Base-by-base conservation (phyloP, 108 stramenopile genomes). In the Bacterosira constricta region DNA sequence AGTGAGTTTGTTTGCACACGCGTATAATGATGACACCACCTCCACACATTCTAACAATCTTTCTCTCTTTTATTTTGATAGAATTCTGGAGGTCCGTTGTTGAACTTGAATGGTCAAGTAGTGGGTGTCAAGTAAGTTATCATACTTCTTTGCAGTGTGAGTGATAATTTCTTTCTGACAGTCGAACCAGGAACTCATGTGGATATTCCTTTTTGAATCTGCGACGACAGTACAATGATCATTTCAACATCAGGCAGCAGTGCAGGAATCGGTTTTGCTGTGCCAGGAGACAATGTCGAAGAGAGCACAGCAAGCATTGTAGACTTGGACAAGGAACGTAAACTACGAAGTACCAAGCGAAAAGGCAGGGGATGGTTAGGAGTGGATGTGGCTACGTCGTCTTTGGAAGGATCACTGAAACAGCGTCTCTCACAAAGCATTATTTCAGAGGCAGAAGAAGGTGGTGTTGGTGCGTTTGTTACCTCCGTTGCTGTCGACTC, bases 191-290 rank as follows among this genome's bases (percentile, higher is more conserved):
- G 96, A 96, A 12, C 96, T 96, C 0, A 88, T 92, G 0, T 78
- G n/a, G n/a, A n/a, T n/a, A n/a, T n/a, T n/a, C n/a, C n/a, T n/a
- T n/a, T n/a, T n/a, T n/a, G n/a, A n/a, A n/a, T n/a, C n/a, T n/a
- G n/a, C n/a, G n/a, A n/a, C n/a, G 97, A 8, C 59, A 92, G 93
- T 69, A 97, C 97, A 9, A 96, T 96, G 29, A 98, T 98, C 31
- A 93, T 92, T 36, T 87, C 88, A 1, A 86, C 95, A 6, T 82
- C 84, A 4, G 97, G 97, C 4, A 94, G 89, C 13, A 81, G 79
- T 39, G 88, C 96, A 3, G 97, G 97, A 0, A 91, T 98, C 44
- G 97, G 97, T 13, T 98, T 98, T 80, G 97, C 97, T 29, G 94
- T 98, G 27, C 97, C 97, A 20, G 69, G 90, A 12, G 97, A 98